Conservation (phyloP, 2,329 filamentous ascomycete species). For the Xylaria sp. region DNA sequence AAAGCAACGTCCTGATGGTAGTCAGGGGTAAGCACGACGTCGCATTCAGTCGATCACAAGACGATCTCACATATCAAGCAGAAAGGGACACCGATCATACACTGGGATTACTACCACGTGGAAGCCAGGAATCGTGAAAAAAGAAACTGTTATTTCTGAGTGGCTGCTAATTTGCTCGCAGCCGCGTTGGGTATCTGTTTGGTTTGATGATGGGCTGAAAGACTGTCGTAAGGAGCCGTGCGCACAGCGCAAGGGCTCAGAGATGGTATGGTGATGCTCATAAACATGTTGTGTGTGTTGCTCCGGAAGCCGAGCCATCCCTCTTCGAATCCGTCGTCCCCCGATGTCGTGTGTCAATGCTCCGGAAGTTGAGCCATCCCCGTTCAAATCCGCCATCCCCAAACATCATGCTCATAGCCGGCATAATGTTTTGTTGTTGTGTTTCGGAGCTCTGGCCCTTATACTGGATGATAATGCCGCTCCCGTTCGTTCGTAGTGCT, state of each 20-base stretch:
- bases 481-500: conserved; percentile 5
- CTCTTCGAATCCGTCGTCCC: neutral
- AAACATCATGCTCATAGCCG: conserved; percentile 13
- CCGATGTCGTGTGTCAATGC: conserved; percentile 1
- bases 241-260: neutral
- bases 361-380: conserved; percentile 14
- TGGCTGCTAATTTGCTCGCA: conserved; percentile 14
- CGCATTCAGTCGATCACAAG: too few species aligned
- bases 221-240: conserved; percentile 3
- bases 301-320: neutral
- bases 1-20: too few species aligned
- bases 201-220: conserved; percentile 3
- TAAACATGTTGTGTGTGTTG: neutral
- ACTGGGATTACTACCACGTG: too few species aligned
- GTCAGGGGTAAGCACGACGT: too few species aligned
- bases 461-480: neutral
- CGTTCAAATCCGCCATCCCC: conserved; percentile 11
- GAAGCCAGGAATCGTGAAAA: neutral
- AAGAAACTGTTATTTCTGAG: conserved; percentile 4
- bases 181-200: conserved; percentile 4
- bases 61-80: too few species aligned
- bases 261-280: conserved; percentile 1
- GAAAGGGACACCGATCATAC: too few species aligned
- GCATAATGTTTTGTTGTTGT: neutral
- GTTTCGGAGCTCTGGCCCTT: neutral